Conservation (phyloP, 495 filamentous ascomycete species). For the Penicillium samsonianum region DNA sequence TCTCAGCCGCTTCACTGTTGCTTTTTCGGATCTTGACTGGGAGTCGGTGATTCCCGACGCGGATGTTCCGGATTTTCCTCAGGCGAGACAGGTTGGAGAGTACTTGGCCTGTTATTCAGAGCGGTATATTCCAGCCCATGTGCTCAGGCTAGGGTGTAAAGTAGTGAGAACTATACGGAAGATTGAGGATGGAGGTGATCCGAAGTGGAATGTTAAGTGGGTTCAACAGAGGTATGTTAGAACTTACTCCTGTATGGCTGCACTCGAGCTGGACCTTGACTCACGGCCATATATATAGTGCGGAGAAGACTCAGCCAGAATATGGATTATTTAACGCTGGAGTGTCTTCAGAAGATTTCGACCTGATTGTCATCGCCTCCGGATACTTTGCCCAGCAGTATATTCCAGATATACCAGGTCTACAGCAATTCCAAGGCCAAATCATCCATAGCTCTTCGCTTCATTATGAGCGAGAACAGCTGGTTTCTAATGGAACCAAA, state of each 20-base stretch:
- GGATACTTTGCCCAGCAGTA: slow-evolving; percentile 72
- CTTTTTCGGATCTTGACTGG: slow-evolving; percentile 81
- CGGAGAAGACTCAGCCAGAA: slow-evolving; percentile 4
- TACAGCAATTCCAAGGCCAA: slow-evolving; percentile 33
- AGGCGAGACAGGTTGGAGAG: slow-evolving; percentile 70
- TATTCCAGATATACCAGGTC: slow-evolving; percentile 49
- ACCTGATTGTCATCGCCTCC: slow-evolving; percentile 71
- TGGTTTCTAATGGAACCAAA: neutral
- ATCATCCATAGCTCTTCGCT: slow-evolving; percentile 63
- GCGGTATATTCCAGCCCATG: slow-evolving; percentile 53
- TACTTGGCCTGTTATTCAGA: slow-evolving; percentile 68
- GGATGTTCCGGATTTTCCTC: slow-evolving; percentile 62
- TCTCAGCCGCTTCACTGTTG: slow-evolving; percentile 73
- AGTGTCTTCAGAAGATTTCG: slow-evolving; percentile 52
- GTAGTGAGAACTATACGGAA: slow-evolving; percentile 51
- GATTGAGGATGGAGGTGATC: slow-evolving; percentile 14
- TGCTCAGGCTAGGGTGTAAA: slow-evolving; percentile 52
- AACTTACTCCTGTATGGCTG: neutral
- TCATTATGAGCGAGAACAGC: slow-evolving; percentile 28
- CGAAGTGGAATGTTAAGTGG: slow-evolving; percentile 58
- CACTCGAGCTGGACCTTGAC: neutral
- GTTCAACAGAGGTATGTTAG: slow-evolving; percentile 30
- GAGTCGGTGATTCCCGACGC: slow-evolving; percentile 41
- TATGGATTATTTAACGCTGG: neutral
- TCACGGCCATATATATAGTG: slow-evolving; percentile 17